Evolutionary conservation across 352 stramenopile species (phyloP), one percentile per base, ranked within the genome.

Genomic region (Peronospora tabacina): DNA sequence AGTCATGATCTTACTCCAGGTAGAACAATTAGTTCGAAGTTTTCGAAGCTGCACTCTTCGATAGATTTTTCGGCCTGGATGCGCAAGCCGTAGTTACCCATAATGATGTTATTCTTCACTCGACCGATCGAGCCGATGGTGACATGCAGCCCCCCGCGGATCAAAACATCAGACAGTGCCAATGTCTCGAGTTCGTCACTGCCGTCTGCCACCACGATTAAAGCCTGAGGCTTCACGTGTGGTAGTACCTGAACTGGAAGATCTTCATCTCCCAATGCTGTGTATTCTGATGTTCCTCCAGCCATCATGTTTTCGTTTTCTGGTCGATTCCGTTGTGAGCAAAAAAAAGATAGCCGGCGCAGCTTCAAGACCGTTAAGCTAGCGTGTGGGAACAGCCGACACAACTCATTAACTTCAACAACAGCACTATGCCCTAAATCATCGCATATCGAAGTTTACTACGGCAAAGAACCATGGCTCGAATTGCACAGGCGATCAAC

Each of bases 1-100:
- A 13, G 7, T 34, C 24, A 45, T 34, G 12, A 5, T 58, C 61
- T 16, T 57, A 87, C 79, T 35, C 79, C 79, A 24, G 80, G 80
- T 12, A 91, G 39, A 24, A 85, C 77, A 16, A 91, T 82, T 19
- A 91, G 46, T 20, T 87, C 77, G 51, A 72, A 89, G 29, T 39
- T 66, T 28, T 71, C 63, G 44, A 78, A 77, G 49, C 74, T 74
- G 55, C 72, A 81, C 43, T 86, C 73, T 43, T 82, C 75, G 22
- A 91, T 80, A 8, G 71, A 32, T 35, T 85, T 77, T 22, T 82
- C 53, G 13, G 75, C 75, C 20, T 79, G 68, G 12, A 91, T 70
- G 22, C 66, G 78, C 28, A 87, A 47, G 15, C 80, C 77, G 35
- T 78, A 75, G 41, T 70, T 79, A 16, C 61, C 74, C 49, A 79